A percentile compares a stretch with the other conserved stretches of the same genome.
phyloP scores from a whole-genome alignment of 306 rosid species.

The Myrica gale region DNA sequence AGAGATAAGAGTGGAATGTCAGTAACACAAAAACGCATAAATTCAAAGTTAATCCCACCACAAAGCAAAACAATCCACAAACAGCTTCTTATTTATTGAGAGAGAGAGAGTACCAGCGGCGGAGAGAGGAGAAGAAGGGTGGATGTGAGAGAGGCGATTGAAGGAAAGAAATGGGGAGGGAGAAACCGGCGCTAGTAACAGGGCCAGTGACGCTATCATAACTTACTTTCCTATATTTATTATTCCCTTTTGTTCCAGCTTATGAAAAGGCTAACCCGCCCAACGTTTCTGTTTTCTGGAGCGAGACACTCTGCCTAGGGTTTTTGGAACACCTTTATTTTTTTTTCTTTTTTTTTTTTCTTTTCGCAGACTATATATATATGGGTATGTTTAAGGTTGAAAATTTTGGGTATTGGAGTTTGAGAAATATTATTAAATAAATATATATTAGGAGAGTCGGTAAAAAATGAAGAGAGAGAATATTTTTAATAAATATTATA shows the following conservation, averaged over 20 bases:
- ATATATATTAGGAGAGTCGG: too few species aligned
- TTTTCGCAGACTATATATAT: too few species aligned
- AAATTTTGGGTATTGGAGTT: too few species aligned
- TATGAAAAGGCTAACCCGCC: background rate
- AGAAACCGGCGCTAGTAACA: constrained; percentile 48
- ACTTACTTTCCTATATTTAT: constrained; percentile 4
- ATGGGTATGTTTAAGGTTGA: too few species aligned
- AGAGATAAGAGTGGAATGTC: too few species aligned
- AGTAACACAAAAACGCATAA: too few species aligned
- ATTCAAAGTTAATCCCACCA: background rate
- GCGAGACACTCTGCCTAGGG: background rate
- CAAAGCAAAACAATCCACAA: background rate
- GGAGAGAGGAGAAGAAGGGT: constrained; percentile 22
- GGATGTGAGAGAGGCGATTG: constrained; percentile 55
- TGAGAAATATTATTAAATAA: too few species aligned
- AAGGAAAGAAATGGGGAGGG: constrained; percentile 40
- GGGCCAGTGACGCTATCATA: constrained; percentile 32
- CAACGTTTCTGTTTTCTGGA: background rate
- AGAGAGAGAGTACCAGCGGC: constrained; percentile 42
- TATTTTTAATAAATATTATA: too few species aligned
- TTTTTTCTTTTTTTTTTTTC: background rate
- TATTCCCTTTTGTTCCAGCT: constrained; percentile 1
- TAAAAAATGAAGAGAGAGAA: too few species aligned
- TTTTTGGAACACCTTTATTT: background rate
- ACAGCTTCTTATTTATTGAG: background rate